A percentile compares a stretch with the other conserved stretches of the same genome.
Conservation (phyloP, 129 eudicot species). For the Cynara cardunculus region DNA sequence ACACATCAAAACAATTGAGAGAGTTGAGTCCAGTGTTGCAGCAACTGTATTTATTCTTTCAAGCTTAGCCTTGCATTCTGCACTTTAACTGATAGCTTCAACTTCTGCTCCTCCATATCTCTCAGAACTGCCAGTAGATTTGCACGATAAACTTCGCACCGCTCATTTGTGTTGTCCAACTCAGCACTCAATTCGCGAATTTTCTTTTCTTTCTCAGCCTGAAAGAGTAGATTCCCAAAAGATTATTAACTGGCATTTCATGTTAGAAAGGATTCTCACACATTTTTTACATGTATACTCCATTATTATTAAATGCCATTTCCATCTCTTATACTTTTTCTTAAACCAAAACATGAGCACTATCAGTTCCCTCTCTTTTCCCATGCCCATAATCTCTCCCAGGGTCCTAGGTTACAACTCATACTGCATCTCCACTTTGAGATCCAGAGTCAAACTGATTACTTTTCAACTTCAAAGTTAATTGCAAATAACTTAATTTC, state of each 20-base stretch:
- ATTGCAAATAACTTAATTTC: neutral
- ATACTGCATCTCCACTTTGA: neutral
- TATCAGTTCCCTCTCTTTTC: too few relatives aligned
- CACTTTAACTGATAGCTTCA: conserved; percentile 45
- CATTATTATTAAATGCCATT: neutral
- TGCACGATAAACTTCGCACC: conserved; percentile 40
- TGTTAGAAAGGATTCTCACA: neutral
- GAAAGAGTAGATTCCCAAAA: conserved; percentile 1
- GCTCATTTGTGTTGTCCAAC: conserved; percentile 23
- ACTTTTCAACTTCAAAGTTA: neutral
- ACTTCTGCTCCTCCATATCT: conserved; percentile 45
- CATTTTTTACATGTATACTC: neutral
- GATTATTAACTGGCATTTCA: neutral
- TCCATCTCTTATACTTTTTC: neutral
- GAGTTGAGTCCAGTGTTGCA: neutral
- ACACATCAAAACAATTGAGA: neutral
- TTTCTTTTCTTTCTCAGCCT: conserved; percentile 38
- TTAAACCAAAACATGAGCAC: neutral
- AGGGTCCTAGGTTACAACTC: neutral
- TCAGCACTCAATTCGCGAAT: conserved; percentile 28
- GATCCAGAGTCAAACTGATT: neutral
- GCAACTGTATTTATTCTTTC: conserved; percentile 25
- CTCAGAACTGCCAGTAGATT: conserved; percentile 37
- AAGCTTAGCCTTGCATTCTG: conserved; percentile 46
- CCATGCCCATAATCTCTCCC: neutral